A percentile compares a stretch with the other conserved stretches of the same genome.
phyloP scores from a whole-genome alignment of 768 basidiomycete species.

The Rhodotorula taiwanensis region DNA sequence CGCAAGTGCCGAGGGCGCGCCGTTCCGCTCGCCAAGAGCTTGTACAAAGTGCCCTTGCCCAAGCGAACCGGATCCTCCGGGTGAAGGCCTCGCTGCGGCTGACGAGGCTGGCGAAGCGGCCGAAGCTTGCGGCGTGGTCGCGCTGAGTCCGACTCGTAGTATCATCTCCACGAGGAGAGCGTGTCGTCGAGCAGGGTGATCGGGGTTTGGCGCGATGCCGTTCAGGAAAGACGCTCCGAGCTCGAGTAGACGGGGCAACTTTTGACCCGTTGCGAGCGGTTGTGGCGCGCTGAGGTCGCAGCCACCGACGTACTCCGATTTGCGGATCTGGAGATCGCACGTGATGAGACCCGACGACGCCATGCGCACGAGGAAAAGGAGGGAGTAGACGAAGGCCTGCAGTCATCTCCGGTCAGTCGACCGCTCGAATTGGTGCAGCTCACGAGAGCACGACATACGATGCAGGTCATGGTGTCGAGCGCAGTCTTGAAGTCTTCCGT shows the following conservation, averaged over 20 bases:
- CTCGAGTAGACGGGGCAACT: constrained; percentile 25
- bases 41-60: too few species aligned
- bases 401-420: background rate
- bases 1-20: too few species aligned
- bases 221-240: constrained; percentile 26
- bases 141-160: constrained; percentile 16
- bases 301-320: constrained; percentile 18
- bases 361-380: constrained; percentile 34
- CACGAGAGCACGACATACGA: constrained; percentile 3
- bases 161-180: constrained; percentile 27
- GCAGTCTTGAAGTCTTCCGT: constrained; percentile 34
- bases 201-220: constrained; percentile 26
- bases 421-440: too few species aligned
- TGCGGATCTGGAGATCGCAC: constrained; percentile 19
- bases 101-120: background rate
- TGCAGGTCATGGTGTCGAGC: constrained; percentile 32
- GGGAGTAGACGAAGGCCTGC: constrained; percentile 29
- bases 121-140: background rate
- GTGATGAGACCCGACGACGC: constrained; percentile 24
- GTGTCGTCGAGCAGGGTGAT: constrained; percentile 17
- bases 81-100: too few species aligned
- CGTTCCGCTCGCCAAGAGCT: too few species aligned
- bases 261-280: constrained; percentile 16
- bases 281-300: constrained; percentile 13
- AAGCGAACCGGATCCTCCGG: too few species aligned